phyloP scores from a whole-genome alignment of 176 grass and related monocot species.

The Triticum timopheevii region DNA sequence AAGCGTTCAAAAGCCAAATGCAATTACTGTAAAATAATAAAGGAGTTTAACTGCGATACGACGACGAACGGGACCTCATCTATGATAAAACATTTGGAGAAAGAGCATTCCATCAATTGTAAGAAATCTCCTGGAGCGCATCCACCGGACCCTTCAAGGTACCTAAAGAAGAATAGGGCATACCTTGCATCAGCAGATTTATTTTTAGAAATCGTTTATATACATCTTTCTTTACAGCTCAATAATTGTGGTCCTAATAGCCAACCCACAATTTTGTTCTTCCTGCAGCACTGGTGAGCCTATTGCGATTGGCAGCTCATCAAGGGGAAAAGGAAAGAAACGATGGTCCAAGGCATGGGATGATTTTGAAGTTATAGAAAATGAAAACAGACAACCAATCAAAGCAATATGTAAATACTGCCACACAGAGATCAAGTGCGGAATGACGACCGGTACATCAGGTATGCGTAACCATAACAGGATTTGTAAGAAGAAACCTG shows the following conservation, averaged over 20 bases:
- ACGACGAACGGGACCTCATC: neutral
- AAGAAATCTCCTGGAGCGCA: neutral
- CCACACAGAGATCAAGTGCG: neutral
- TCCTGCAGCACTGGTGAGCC: no score
- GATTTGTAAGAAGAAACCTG: neutral
- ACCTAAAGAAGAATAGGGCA: neutral
- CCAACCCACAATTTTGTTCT: neutral
- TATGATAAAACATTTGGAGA: neutral
- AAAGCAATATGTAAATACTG: constrained; percentile 24
- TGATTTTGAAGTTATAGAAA: neutral
- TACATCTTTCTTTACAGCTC: neutral
- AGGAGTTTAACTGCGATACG: neutral
- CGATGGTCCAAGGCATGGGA: constrained; percentile 15
- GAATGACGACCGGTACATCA: neutral
- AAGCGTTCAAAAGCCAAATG: no score
- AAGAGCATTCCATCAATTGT: no score
- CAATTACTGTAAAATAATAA: no score
- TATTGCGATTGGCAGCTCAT: no score
- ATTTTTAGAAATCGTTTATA: neutral
- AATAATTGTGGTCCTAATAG: neutral
- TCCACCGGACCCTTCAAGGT: neutral
- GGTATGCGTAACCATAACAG: constrained; percentile 23
- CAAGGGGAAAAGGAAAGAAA: no score
- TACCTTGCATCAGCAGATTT: no score
- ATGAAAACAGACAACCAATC: neutral